phyloP scores from a whole-genome alignment of 2,329 filamentous ascomycete genomes.

The Teratosphaeria epicoccoides region DNA sequence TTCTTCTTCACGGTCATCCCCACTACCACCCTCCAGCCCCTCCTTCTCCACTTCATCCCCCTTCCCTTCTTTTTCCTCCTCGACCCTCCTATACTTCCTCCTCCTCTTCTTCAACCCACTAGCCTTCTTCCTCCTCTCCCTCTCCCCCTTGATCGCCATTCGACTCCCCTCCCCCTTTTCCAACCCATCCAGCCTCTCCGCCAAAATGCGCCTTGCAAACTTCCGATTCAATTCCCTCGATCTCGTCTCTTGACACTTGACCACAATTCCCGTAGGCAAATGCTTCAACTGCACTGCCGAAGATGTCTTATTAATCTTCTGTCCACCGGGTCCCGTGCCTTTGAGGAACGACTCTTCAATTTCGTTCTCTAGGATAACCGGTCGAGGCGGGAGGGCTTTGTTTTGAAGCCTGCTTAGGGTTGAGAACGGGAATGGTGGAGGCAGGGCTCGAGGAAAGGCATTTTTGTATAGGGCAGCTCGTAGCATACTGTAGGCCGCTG shows the following conservation, averaged over 20 bases:
- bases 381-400: slow-evolving; percentile 65
- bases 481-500: neutral
- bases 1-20: neutral
- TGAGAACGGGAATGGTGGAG: neutral
- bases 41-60: slow-evolving; percentile 6
- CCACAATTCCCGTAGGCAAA: slow-evolving; percentile 76
- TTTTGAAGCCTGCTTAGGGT: slow-evolving; percentile 11
- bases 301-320: slow-evolving; percentile 98
- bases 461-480: neutral
- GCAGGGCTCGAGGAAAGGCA: neutral
- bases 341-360: slow-evolving; percentile 80
- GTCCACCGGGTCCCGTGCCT: slow-evolving; percentile 83
- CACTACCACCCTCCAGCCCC: neutral
- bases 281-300: slow-evolving; percentile 91
- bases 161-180: slow-evolving; percentile 61
- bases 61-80: slow-evolving; percentile 35
- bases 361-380: slow-evolving; percentile 64
- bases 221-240: slow-evolving; percentile 79
- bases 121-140: slow-evolving; percentile 58
- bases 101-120: slow-evolving; percentile 73
- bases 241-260: slow-evolving; percentile 88
- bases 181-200: slow-evolving; percentile 64
- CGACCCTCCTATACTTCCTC: slow-evolving; percentile 62
- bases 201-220: slow-evolving; percentile 67
- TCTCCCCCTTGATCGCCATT: slow-evolving; percentile 51